Evolutionary conservation across 2,329 filamentous ascomycete genomes (phyloP).

Genomic region (Pseudogymnoascus sp.): DNA sequence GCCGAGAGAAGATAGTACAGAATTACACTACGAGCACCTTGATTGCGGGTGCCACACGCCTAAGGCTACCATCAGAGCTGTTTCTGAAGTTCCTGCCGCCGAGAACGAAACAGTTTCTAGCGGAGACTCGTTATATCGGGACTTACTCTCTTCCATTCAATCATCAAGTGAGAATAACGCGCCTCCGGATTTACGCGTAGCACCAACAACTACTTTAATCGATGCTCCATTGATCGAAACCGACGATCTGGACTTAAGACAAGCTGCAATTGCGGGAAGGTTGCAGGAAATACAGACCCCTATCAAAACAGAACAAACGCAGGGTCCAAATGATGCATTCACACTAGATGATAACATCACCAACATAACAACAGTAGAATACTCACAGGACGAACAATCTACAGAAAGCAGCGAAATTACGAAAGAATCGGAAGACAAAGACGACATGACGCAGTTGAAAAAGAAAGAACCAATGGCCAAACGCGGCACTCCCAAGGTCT

Average conservation of each 20-base stretch:
- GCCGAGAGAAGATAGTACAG: not conserved
- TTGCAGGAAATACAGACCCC: not conserved
- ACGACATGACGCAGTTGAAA: not conserved
- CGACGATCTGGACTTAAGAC: not conserved
- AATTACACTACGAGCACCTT: not conserved
- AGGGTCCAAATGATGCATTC: not conserved
- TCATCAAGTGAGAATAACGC: not conserved
- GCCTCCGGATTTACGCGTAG: not conserved
- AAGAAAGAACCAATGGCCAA: not conserved
- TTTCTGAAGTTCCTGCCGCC: not conserved
- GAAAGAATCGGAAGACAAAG: not conserved
- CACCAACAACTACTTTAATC: not conserved
- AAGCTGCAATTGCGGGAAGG: not conserved
- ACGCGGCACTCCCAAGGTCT: not conserved
- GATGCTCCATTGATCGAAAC: not conserved
- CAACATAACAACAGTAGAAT: not conserved
- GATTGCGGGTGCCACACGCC: not conserved
- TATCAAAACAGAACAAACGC: slow-evolving; percentile 1
- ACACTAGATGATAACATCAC: not conserved
- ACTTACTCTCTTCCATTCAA: not conserved
- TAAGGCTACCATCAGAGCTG: not conserved
- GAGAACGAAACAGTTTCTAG: not conserved
- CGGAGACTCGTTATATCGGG: not conserved
- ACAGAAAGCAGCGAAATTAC: not conserved
- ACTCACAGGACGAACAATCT: not conserved